These are phyloP conservation scores for Claviceps quebecensis DNA, from an alignment of 2,329 filamentous ascomycete species.

Conservation along the genomic window DNA sequence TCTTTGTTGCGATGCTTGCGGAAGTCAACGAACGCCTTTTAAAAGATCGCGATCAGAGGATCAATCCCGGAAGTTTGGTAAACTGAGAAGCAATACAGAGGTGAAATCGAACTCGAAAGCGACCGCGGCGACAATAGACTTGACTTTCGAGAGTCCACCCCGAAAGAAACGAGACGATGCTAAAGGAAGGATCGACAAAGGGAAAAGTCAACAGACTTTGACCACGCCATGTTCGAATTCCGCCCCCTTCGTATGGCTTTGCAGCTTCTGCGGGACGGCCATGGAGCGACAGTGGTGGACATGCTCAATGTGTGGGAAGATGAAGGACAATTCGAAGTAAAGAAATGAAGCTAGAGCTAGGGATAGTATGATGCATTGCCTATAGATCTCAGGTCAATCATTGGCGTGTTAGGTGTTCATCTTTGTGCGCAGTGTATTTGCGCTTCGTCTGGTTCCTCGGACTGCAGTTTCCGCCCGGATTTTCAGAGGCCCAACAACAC, in stretches of 20 bases:
- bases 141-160: slow-evolving; percentile 19
- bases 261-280: slow-evolving; percentile 34
- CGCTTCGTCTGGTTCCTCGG: no score
- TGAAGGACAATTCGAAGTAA: slow-evolving; percentile 34
- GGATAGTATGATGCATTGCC: neutral
- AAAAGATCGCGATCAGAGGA: slow-evolving; percentile 7
- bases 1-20: slow-evolving; percentile 44
- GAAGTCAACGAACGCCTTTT: slow-evolving; percentile 22
- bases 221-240: slow-evolving; percentile 5
- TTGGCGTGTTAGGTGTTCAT: no score
- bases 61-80: neutral
- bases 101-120: slow-evolving; percentile 6
- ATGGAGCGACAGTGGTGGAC: slow-evolving; percentile 45
- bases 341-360: neutral
- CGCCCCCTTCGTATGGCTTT: slow-evolving; percentile 31
- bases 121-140: slow-evolving; percentile 16
- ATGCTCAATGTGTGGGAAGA: slow-evolving; percentile 38
- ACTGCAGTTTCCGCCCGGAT: no score
- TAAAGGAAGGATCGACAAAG: slow-evolving; percentile 1
- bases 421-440: no score
- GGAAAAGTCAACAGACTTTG: slow-evolving; percentile 5
- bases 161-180: slow-evolving; percentile 7
- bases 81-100: slow-evolving; percentile 8
- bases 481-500: no score
- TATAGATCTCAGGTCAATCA: no score